Percentiles rank a stretch among this genome's conserved stretches.
phyloP scores from a whole-genome alignment of 1,284 basidiomycete species.

The Trichosporon ovoides region DNA sequence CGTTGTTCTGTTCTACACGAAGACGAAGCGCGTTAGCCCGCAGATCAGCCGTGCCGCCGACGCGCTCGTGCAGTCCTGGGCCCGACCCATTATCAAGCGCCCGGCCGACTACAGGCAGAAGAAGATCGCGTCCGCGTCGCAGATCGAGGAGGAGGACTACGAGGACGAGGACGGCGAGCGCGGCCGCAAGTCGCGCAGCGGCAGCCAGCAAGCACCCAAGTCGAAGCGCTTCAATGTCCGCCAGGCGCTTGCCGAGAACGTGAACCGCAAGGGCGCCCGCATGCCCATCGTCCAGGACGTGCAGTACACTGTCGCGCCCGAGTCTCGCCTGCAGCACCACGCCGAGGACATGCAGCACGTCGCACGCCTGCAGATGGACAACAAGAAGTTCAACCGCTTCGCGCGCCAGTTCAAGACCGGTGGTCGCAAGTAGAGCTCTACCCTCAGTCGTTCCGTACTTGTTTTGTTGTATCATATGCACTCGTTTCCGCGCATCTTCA shows the following conservation, averaged over 20 bases:
- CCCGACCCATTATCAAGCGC: constrained; percentile 86
- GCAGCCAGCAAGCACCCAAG: constrained; percentile 18
- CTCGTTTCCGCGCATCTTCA: too few relatives aligned
- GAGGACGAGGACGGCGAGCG: constrained; percentile 15
- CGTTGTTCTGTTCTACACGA: constrained; percentile 91
- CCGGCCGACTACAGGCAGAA: constrained; percentile 66
- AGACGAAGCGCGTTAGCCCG: constrained; percentile 73
- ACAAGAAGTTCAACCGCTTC: constrained; percentile 46
- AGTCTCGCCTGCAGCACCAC: constrained; percentile 31
- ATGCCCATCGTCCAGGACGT: constrained; percentile 35
- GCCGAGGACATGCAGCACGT: constrained; percentile 37
- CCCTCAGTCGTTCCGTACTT: neutral
- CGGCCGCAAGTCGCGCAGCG: constrained; percentile 5
- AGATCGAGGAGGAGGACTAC: constrained; percentile 19
- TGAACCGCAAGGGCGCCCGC: constrained; percentile 36
- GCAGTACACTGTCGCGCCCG: constrained; percentile 43
- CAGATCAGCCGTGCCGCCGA: constrained; percentile 75
- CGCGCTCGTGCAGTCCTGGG: constrained; percentile 80
- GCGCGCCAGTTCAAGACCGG: constrained; percentile 37
- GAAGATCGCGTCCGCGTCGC: constrained; percentile 26
- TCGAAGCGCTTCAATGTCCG: constrained; percentile 35
- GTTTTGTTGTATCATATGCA: neutral
- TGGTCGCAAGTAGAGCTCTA: neutral
- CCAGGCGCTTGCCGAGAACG: constrained; percentile 36
- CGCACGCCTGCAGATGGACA: constrained; percentile 41